Evolutionary conservation across 371 early-diverging fungal genomes (phyloP).

Genomic region (Haplosporangium sp.): DNA sequence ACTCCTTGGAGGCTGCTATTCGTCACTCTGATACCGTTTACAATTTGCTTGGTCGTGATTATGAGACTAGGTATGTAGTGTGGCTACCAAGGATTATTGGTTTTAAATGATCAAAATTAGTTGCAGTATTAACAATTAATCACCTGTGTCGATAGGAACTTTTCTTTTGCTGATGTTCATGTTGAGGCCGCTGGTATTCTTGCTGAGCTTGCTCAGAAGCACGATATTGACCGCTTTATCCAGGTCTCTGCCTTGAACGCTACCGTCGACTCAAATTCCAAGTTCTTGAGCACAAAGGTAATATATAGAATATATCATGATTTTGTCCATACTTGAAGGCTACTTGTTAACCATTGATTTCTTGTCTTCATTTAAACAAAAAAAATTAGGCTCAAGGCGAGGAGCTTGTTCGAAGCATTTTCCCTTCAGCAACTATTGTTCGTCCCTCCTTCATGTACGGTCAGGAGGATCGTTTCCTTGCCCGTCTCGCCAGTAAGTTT

Average conservation of each 20-base stretch:
- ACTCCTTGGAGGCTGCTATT: conserved; percentile 84
- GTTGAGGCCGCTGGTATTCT: conserved; percentile 87
- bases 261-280: conserved; percentile 79
- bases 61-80: conserved; percentile 80
- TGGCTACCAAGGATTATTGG: background rate
- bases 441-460: conserved; percentile 93
- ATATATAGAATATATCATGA: background rate
- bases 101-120: no score
- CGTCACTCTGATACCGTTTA: conserved; percentile 95
- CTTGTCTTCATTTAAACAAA: background rate
- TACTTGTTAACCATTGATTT: background rate
- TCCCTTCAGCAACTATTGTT: conserved; percentile 94
- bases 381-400: conserved; percentile 85
- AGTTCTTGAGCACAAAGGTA: conserved; percentile 89
- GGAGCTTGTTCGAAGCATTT: conserved; percentile 85
- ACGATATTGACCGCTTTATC: conserved; percentile 87
- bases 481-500: conserved; percentile 84
- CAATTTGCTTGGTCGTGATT: conserved; percentile 94
- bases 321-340: background rate
- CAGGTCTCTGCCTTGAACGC: conserved; percentile 94
- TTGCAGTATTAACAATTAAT: no score
- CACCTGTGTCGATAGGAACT: conserved; percentile 75
- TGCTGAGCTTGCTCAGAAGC: conserved; percentile 85
- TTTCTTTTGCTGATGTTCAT: conserved; percentile 86
- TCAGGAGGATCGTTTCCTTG: conserved; percentile 93